Percentiles rank a stretch among this genome's conserved stretches.
These are phyloP conservation scores for Solanum tacnaense DNA, from an alignment of 257 asterid species.

Conservation along the genomic window DNA sequence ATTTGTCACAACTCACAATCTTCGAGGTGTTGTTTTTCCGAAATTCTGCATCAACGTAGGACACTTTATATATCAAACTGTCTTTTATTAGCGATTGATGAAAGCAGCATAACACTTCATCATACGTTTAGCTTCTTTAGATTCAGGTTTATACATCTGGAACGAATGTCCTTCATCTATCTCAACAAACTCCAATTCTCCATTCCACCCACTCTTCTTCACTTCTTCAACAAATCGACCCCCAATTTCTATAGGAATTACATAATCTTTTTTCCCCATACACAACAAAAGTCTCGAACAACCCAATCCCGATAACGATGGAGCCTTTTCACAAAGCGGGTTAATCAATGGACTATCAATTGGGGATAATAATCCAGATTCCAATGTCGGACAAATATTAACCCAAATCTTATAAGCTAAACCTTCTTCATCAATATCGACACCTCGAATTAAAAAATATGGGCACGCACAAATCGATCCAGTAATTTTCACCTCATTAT, in stretches of 20 bases:
- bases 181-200: slow-evolving; percentile 38
- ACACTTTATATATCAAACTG: neutral
- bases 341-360: neutral
- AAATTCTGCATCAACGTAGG: neutral
- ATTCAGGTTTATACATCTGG: neutral
- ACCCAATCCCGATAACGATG: neutral
- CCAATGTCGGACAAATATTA: neutral
- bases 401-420: neutral
- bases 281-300: slow-evolving; percentile 1
- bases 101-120: slow-evolving; percentile 27
- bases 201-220: slow-evolving; percentile 47
- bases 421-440: neutral
- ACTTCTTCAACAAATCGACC: slow-evolving; percentile 22
- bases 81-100: neutral
- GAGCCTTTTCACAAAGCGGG: neutral
- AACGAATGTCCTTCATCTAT: slow-evolving; percentile 40
- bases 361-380: neutral
- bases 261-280: slow-evolving; percentile 12
- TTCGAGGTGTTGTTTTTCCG: too few relatives aligned
- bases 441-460: neutral
- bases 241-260: slow-evolving; percentile 1
- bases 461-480: slow-evolving; percentile 10
- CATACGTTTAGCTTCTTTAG: slow-evolving; percentile 23
- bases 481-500: neutral
- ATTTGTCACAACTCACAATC: too few relatives aligned